These are phyloP conservation scores for Coprinopsis sp. DNA, from an alignment of 768 basidiomycete species.

Conservation along the genomic window DNA sequence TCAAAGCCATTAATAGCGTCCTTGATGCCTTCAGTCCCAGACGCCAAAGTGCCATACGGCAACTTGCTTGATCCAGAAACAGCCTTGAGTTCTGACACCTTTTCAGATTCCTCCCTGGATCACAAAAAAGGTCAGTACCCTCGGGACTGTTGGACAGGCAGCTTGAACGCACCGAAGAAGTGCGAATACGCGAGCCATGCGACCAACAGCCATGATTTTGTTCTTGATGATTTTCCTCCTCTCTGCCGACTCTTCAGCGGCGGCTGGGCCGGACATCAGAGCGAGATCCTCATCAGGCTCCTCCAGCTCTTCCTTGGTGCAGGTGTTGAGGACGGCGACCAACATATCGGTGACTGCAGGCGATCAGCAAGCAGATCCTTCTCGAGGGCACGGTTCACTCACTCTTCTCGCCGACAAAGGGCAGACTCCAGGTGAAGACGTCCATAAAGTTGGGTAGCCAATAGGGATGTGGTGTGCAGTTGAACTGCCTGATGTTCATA, in stretches of 20 bases:
- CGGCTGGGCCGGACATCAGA: constrained; percentile 34
- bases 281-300: constrained; percentile 63
- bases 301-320: constrained; percentile 94
- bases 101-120: constrained; percentile 94
- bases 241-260: constrained; percentile 54
- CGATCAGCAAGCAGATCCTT: constrained; percentile 2
- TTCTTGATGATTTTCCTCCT: constrained; percentile 92
- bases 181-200: constrained; percentile 95
- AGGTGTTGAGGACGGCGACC: constrained; percentile 92
- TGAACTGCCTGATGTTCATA: constrained; percentile 98
- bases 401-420: constrained; percentile 99
- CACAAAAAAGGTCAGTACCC: background rate
- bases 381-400: constrained; percentile 21
- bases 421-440: constrained; percentile 97
- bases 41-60: constrained; percentile 79
- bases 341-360: constrained; percentile 95
- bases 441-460: constrained; percentile 99
- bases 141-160: constrained; percentile 1
- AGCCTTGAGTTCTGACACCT: constrained; percentile 93
- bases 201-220: constrained; percentile 96
- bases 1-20: constrained; percentile 91
- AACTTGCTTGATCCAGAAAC: constrained; percentile 73
- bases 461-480: constrained; percentile 92
- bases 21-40: constrained; percentile 91
- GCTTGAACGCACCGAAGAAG: constrained; percentile 70